phyloP scores from a whole-genome alignment of 306 rosid genomes.

The Ceratonia siliqua region DNA sequence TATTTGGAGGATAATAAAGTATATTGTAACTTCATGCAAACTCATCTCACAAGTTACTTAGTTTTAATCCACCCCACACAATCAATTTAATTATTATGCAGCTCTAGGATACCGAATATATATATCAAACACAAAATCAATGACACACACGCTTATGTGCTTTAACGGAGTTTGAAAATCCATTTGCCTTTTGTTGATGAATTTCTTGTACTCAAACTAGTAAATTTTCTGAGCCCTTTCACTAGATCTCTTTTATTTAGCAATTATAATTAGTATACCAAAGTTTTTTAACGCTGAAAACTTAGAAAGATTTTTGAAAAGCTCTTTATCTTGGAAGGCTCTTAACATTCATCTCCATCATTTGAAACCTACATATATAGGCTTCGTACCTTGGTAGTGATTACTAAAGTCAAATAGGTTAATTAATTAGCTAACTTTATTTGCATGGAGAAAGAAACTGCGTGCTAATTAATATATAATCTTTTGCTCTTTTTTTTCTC shows the following conservation, averaged over 20 bases:
- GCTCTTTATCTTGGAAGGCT: background rate
- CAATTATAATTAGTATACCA: background rate
- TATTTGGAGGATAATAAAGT: background rate
- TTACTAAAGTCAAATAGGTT: background rate
- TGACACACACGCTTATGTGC: background rate
- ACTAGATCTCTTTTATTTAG: background rate
- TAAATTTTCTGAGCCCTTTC: background rate
- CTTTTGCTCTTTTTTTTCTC: background rate
- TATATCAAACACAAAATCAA: background rate
- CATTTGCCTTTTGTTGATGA: slow-evolving; percentile 16
- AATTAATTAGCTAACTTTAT: background rate
- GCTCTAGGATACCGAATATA: slow-evolving; percentile 11
- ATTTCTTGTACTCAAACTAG: background rate
- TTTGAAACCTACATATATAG: background rate
- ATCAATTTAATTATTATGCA: background rate
- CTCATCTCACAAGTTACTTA: background rate
- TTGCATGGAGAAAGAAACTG: background rate
- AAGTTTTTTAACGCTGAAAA: background rate
- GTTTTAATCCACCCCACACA: background rate
- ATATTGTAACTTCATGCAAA: background rate
- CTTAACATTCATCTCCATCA: background rate
- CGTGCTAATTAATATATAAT: background rate
- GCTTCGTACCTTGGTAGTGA: background rate
- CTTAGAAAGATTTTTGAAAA: background rate
- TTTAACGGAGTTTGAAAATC: background rate